A percentile compares a stretch with the other conserved stretches of the same genome.
These are phyloP conservation scores for apple (Malus domestica) DNA, from an alignment of 306 rosid species.

Conservation along the genomic window ASM211411v1 NC_041804.1:12695001-12695500, in stretches of 20 bases:
- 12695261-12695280: constrained; percentile 13
- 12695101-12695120: not conserved
- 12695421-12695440: not conserved
- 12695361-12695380: not conserved
- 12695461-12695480: not conserved
- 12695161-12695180: constrained; percentile 62
- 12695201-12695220: constrained; percentile 26
- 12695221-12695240: constrained; percentile 39
- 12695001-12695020: no score
- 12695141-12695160: constrained; percentile 49
- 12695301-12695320: not conserved
- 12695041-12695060: no score
- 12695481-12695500: not conserved
- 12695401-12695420: not conserved
- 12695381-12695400: not conserved
- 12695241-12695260: constrained; percentile 43
- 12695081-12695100: no score
- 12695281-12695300: not conserved
- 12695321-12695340: not conserved
- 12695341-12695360: not conserved
- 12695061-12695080: no score
- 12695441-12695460: constrained; percentile 7
- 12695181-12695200: constrained; percentile 8
- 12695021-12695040: no score
- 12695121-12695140: not conserved